Evolutionary conservation across 2,329 filamentous ascomycete genomes (phyloP).

Genomic region (Chaetomiaceae sp.): DNA sequence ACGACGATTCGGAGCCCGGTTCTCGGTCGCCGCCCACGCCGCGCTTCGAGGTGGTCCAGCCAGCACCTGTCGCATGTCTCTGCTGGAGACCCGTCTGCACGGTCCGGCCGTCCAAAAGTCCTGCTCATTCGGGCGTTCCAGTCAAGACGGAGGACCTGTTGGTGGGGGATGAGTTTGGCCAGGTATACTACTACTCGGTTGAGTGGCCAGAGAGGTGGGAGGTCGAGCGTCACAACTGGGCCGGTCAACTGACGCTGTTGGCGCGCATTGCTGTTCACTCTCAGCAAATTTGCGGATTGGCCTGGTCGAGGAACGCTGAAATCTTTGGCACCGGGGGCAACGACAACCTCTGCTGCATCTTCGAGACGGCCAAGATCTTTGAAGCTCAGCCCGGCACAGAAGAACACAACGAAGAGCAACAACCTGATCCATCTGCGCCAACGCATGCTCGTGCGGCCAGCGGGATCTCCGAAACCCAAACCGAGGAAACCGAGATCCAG

Average conservation of each 20-base stretch:
- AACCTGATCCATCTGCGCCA: not conserved
- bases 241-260: conserved; percentile 70
- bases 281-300: conserved; percentile 84
- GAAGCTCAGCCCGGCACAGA: conserved; percentile 15
- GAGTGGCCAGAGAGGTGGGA: conserved; percentile 72
- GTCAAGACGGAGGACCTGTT: conserved; percentile 76
- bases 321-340: conserved; percentile 86
- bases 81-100: conserved; percentile 66
- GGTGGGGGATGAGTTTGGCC: conserved; percentile 76
- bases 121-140: conserved; percentile 38
- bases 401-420: not conserved
- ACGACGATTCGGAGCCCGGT: conserved; percentile 39
- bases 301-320: conserved; percentile 52
- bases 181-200: conserved; percentile 80
- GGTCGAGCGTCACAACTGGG: conserved; percentile 61
- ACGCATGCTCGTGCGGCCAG: not conserved
- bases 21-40: conserved; percentile 42
- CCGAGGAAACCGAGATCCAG: conserved; percentile 19
- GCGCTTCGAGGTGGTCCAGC: conserved; percentile 70
- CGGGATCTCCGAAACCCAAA: conserved; percentile 15
- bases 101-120: conserved; percentile 46
- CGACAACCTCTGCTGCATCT: conserved; percentile 82
- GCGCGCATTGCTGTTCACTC: conserved; percentile 71
- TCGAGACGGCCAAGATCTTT: conserved; percentile 59
- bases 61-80: conserved; percentile 68